Percentiles rank a stretch among this genome's conserved stretches.
Conservation (phyloP, 352 stramenopile genomes). For the Phytophthora crassamura region DNA sequence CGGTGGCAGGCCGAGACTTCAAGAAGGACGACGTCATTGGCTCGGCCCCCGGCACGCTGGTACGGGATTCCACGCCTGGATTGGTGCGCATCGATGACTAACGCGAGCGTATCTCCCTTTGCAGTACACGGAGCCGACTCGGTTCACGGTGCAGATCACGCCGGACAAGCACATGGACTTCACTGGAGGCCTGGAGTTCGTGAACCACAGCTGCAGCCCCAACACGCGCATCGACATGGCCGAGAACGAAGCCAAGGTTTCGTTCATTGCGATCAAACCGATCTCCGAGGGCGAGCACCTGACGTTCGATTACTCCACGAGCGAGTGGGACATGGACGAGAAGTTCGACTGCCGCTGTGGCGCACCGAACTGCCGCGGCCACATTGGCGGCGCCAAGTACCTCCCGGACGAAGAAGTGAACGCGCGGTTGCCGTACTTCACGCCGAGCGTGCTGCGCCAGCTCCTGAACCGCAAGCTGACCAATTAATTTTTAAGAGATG, state of each 20-base stretch:
- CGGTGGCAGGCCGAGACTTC: constrained; percentile 74
- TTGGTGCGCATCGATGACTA: no score
- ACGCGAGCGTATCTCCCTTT: constrained; percentile 1
- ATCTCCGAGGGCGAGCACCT: constrained; percentile 81
- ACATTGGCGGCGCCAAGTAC: constrained; percentile 87
- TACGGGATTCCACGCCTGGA: no score
- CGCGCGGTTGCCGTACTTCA: constrained; percentile 72
- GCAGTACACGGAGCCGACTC: constrained; percentile 66
- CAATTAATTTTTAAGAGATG: constrained; percentile 37
- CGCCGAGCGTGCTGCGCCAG: constrained; percentile 70
- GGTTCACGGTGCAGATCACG: constrained; percentile 87
- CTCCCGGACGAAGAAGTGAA: constrained; percentile 63
- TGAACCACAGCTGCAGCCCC: constrained; percentile 89
- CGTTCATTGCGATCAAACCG: constrained; percentile 78
- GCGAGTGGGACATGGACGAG: constrained; percentile 93
- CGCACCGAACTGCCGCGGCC: constrained; percentile 57
- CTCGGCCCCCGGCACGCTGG: constrained; percentile 68
- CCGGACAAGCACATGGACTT: constrained; percentile 86
- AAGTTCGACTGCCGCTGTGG: constrained; percentile 90
- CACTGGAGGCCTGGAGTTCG: constrained; percentile 82
- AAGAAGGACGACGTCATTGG: constrained; percentile 71
- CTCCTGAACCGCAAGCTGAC: constrained; percentile 64
- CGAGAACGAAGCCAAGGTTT: constrained; percentile 73
- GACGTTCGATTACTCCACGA: constrained; percentile 91
- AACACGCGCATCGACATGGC: constrained; percentile 85